Conservation (phyloP, 2,329 filamentous ascomycete genomes). For the Talaromyces sp. region DNA sequence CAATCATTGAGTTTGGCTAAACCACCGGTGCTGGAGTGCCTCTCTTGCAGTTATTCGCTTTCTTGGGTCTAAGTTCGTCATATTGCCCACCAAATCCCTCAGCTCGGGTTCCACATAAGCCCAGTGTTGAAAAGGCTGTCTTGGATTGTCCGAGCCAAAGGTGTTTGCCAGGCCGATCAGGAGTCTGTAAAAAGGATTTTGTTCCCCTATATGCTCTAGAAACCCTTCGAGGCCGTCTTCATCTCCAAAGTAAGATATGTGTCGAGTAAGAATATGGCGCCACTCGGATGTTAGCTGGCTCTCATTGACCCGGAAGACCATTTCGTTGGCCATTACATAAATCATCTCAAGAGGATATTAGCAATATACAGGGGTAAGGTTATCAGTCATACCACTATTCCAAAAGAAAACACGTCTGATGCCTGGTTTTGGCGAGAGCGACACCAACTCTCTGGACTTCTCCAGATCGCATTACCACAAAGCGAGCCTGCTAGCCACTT, state of each 20-base stretch:
- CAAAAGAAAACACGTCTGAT: neutral
- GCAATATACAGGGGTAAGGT: neutral
- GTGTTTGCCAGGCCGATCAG: slow-evolving; percentile 33
- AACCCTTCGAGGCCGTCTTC: slow-evolving; percentile 21
- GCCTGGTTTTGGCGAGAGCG: neutral
- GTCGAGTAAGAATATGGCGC: slow-evolving; percentile 25
- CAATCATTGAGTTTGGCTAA: slow-evolving; percentile 5
- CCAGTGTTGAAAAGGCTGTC: slow-evolving; percentile 39
- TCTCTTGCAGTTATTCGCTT: slow-evolving; percentile 24
- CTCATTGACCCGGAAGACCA: slow-evolving; percentile 23
- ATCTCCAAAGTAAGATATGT: slow-evolving; percentile 44
- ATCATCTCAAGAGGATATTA: neutral
- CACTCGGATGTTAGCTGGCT: slow-evolving; percentile 19
- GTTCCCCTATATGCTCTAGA: slow-evolving; percentile 31
- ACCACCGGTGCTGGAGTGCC: slow-evolving; percentile 29
- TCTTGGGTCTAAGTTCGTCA: slow-evolving; percentile 28
- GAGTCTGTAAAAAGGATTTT: slow-evolving; percentile 20
- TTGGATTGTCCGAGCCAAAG: slow-evolving; percentile 34
- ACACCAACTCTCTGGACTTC: neutral
- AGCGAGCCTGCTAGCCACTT: slow-evolving; percentile 11
- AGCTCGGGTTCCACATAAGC: slow-evolving; percentile 31
- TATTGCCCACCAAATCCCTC: slow-evolving; percentile 17
- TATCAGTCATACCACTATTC: neutral
- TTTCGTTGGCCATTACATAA: slow-evolving; percentile 15
- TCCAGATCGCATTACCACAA: slow-evolving; percentile 22